Conservation (phyloP, 805 yeast species). For the Suhomyces canberraensis region DNA sequence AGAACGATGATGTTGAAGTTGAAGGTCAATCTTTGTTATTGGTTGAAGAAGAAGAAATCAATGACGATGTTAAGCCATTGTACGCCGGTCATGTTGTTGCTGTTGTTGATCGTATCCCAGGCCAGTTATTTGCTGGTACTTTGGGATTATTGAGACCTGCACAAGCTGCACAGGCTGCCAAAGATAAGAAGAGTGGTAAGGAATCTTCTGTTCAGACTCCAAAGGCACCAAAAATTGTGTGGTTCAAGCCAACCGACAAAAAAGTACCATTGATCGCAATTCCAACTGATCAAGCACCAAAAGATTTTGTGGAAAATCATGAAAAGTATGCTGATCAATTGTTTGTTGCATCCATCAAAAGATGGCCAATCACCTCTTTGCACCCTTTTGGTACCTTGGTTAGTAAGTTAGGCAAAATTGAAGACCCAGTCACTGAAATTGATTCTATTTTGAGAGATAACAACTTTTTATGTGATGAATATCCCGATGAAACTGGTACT, state of each 20-base stretch:
- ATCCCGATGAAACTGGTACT: constrained; percentile 43
- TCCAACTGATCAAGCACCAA: constrained; percentile 97
- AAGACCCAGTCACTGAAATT: constrained; percentile 73
- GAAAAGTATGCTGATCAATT: constrained; percentile 75
- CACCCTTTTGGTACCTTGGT: constrained; percentile 97
- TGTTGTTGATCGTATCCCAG: constrained; percentile 94
- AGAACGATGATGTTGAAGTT: constrained; percentile 97
- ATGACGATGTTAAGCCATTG: constrained; percentile 86
- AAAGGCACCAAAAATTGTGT: constrained; percentile 85
- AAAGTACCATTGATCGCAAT: constrained; percentile 97
- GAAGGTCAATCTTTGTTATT: constrained; percentile 92
- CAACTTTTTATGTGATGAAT: constrained; percentile 78
- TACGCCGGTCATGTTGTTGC: constrained; percentile 99
- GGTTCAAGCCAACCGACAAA: constrained; percentile 98
- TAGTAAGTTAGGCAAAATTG: constrained; percentile 78
- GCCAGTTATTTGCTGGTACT: constrained; percentile 93
- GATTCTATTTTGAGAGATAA: constrained; percentile 87
- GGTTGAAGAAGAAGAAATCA: constrained; percentile 93
- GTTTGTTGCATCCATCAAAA: constrained; percentile 91
- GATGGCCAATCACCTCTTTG: constrained; percentile 98
- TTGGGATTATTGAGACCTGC: constrained; percentile 93
- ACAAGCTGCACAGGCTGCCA: constrained; percentile 83
- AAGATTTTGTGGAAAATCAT: constrained; percentile 90
- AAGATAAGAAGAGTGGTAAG: constrained; percentile 46
- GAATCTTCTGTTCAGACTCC: constrained; percentile 45